Evolutionary conservation across 2,329 filamentous ascomycete species (phyloP).

Genomic region (Colletotrichum spinosum): DNA sequence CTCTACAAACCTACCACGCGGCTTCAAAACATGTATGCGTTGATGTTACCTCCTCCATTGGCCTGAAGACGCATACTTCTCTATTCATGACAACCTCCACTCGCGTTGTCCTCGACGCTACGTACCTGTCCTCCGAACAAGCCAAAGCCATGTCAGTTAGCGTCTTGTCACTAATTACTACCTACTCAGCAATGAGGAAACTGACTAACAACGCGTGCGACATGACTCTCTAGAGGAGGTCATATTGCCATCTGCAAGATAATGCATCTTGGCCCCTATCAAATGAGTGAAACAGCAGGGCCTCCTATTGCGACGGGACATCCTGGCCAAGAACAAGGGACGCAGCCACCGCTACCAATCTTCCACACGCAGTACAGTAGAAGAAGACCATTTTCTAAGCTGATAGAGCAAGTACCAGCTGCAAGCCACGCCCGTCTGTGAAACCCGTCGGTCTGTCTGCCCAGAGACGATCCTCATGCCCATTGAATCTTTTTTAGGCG

Average conservation of each 20-base stretch:
- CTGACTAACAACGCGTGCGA: background rate
- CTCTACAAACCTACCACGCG: background rate
- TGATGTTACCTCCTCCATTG: background rate
- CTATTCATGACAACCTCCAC: background rate
- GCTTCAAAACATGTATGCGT: no score
- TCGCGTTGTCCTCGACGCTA: no score
- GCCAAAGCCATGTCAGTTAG: background rate
- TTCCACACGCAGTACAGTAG: background rate
- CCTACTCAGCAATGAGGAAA: background rate
- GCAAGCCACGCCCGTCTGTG: conserved; percentile 8
- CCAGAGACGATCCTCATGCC: conserved; percentile 16
- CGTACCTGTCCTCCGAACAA: background rate
- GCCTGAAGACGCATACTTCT: background rate
- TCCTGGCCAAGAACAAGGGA: conserved; percentile 11
- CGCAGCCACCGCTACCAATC: conserved; percentile 5
- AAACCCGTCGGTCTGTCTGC: conserved; percentile 18
- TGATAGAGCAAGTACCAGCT: conserved; percentile 7
- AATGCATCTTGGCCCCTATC: conserved; percentile 19
- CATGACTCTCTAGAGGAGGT: conserved; percentile 18
- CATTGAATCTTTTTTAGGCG: conserved; percentile 14
- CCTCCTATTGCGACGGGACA: conserved; percentile 3
- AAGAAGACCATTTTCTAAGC: conserved; percentile 1
- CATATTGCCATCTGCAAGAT: conserved; percentile 1
- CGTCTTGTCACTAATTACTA: no score
- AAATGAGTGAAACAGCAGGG: conserved; percentile 18